Percentiles rank a stretch among this genome's conserved stretches.
These are phyloP conservation scores for Exophiala mesophila DNA, from an alignment of 2,329 filamentous ascomycete species.

Conservation along the genomic window DNA sequence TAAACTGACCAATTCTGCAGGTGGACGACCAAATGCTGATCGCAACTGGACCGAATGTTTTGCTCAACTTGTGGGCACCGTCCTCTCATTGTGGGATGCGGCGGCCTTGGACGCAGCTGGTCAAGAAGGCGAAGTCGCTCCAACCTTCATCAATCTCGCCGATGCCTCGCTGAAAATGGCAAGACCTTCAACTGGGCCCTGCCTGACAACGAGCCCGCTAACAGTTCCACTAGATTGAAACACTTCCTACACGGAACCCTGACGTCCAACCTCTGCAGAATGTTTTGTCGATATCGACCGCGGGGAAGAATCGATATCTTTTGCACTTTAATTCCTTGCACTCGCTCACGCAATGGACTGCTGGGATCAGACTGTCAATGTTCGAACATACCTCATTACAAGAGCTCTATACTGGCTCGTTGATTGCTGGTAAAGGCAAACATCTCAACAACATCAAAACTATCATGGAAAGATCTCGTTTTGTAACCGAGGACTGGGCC, in stretches of 20 bases:
- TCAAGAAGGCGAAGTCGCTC: constrained; percentile 76
- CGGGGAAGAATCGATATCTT: constrained; percentile 89
- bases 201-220: too few species aligned
- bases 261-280: constrained; percentile 82
- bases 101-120: constrained; percentile 83
- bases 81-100: constrained; percentile 93
- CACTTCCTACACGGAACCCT: constrained; percentile 73
- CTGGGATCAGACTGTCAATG: constrained; percentile 87
- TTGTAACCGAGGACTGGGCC: constrained; percentile 86
- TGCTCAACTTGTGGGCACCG: constrained; percentile 90
- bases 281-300: constrained; percentile 91
- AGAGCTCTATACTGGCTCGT: constrained; percentile 91
- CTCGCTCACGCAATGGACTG: constrained; percentile 91
- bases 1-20: constrained; percentile 42
- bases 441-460: constrained; percentile 79
- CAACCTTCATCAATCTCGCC: constrained; percentile 92
- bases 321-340: constrained; percentile 94
- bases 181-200: too few species aligned
- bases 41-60: constrained; percentile 95
- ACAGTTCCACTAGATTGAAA: constrained; percentile 84
- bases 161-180: constrained; percentile 99
- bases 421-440: constrained; percentile 93
- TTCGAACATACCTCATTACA: constrained; percentile 90
- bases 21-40: constrained; percentile 79
- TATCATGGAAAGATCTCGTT: constrained; percentile 76